phyloP scores from a whole-genome alignment of 75 land plant species.

The Picea sitchensis region DNA sequence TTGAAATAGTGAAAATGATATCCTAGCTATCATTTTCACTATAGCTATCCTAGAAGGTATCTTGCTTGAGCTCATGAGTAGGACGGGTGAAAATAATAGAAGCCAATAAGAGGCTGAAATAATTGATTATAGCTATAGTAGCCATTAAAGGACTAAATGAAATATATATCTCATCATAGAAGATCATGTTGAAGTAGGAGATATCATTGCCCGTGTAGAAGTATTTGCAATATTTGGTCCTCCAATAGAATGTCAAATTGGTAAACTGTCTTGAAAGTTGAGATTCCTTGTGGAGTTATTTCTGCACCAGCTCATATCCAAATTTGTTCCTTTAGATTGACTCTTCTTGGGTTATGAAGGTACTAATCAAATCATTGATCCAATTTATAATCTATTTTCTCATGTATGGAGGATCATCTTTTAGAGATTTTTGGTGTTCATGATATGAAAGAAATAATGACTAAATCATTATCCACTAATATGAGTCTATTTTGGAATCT shows the following conservation, averaged over 20 bases:
- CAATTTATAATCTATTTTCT: slow-evolving; percentile 1
- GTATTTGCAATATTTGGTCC: neutral
- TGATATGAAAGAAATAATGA: neutral
- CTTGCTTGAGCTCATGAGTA: too few relatives aligned
- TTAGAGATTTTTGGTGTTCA: neutral
- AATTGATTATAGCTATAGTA: too few relatives aligned
- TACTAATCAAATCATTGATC: slow-evolving; percentile 8
- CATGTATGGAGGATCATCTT: neutral
- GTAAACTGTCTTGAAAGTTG: neutral
- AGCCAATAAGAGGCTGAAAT: too few relatives aligned
- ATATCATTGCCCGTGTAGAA: neutral
- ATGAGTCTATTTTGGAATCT: neutral
- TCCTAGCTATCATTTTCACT: too few relatives aligned
- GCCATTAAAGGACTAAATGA: too few relatives aligned
- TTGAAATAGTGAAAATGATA: too few relatives aligned
- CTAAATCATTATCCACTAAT: neutral
- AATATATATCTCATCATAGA: neutral
- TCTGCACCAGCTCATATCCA: slow-evolving; percentile 5
- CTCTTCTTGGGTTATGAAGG: slow-evolving; percentile 7
- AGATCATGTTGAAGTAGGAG: neutral
- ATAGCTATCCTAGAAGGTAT: too few relatives aligned
- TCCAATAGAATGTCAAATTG: neutral
- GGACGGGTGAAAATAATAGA: too few relatives aligned
- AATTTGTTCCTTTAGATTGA: neutral
- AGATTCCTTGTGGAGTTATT: neutral